Base-by-base conservation (phyloP, 768 basidiomycete species). In the Suillus placidus region DNA sequence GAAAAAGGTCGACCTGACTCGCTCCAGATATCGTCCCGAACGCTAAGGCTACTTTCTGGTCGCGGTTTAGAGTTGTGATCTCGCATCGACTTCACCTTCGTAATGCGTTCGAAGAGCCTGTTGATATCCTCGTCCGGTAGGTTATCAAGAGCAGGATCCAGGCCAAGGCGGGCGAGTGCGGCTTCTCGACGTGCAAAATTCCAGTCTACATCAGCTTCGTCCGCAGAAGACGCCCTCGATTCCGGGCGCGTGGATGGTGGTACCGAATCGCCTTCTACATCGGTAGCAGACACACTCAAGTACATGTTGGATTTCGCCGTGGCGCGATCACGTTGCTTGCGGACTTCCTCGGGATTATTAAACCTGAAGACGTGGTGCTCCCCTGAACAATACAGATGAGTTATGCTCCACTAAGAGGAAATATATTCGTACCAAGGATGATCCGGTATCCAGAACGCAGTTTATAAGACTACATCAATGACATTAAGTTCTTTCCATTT, bases 361-460 rank as follows among this genome's bases (percentile, higher is more conserved):
- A 97, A 99, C 20, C 97, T 88, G 78, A 99, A 99, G 64, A 99
- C 95, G 80, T 99, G 97, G 69, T 95, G 90, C 70, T 98, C 96
- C 62, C 97, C 93, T 94, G 66, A 56, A 63, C 52, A 26, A 64
- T 63, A 23, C 64, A 62, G 60, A 65, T 65, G 63, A 65, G 61
- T 34, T 42, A 52, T 42, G 7, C 32, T 35, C 12, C 47, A 54
- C 35, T 32, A 45, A 62, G 38, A 68, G 54, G 57, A 37, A 37
- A 32, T 30, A 20, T 14, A 62, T 8, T 61, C 85, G 65, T 71
- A 93, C 93, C 97, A 60, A 99, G 86, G 75, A 99, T 99, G 73
- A 99, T 93, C 37, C 97, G 93, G 77, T 91, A 99, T 42, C 97
- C 97, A 62, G 96, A 95, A 43, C 91, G 88, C 55, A 99, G 86